Evolutionary conservation across 2,329 filamentous ascomycete species (phyloP).

Genomic region (Neonectria faginata): DNA sequence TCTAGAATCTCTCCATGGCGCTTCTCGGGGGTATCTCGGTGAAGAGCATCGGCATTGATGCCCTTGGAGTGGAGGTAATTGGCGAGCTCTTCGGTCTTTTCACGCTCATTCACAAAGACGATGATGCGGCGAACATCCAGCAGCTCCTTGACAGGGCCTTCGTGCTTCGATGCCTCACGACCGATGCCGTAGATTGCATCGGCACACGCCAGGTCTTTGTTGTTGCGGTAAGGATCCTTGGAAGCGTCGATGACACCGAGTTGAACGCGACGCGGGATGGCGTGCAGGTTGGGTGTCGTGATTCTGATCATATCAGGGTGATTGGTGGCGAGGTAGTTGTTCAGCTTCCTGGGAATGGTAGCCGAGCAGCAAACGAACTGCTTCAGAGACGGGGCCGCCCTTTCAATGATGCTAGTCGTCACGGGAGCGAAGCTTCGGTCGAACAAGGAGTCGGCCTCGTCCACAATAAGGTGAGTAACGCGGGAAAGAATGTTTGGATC

Average conservation of each 20-base stretch:
- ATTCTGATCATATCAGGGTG: conserved; percentile 88
- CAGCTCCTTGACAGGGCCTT: conserved; percentile 65
- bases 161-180: conserved; percentile 73
- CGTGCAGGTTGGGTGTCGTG: conserved; percentile 94
- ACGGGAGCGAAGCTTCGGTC: conserved; percentile 91
- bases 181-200: conserved; percentile 96
- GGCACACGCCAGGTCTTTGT: conserved; percentile 92
- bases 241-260: conserved; percentile 93
- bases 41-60: conserved; percentile 87
- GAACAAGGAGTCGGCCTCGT: conserved; percentile 96
- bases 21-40: conserved; percentile 83
- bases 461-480: conserved; percentile 87
- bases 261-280: conserved; percentile 93
- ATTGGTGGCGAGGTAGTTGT: conserved; percentile 82
- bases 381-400: conserved; percentile 81
- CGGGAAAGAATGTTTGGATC: conserved; percentile 95
- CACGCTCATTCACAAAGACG: conserved; percentile 96
- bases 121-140: conserved; percentile 85
- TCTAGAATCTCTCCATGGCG: conserved; percentile 82
- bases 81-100: conserved; percentile 85
- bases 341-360: conserved; percentile 91
- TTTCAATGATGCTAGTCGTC: conserved; percentile 85
- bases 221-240: conserved; percentile 92
- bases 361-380: conserved; percentile 95
- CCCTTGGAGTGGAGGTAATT: conserved; percentile 85